phyloP scores from a whole-genome alignment of 2,329 filamentous ascomycete species.

The Ophiostoma tasmaniense region DNA sequence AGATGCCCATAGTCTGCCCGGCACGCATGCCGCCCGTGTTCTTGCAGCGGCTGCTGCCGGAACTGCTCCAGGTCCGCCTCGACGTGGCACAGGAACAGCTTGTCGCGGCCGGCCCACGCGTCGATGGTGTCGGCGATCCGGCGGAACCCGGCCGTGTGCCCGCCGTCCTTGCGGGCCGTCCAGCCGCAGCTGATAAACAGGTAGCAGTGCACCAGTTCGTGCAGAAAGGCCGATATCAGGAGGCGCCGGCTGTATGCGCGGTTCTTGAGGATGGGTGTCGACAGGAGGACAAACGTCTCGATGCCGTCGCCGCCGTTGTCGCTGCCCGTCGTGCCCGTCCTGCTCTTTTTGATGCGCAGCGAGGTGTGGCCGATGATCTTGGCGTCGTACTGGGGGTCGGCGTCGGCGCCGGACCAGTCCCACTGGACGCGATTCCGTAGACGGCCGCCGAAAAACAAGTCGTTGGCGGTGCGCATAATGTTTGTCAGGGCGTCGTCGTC shows the following conservation, averaged over 20 bases:
- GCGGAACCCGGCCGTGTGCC: constrained; percentile 53
- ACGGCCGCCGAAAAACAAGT: constrained; percentile 52
- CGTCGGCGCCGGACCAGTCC: constrained; percentile 49
- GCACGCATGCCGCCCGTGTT: not conserved
- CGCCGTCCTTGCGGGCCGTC: constrained; percentile 45
- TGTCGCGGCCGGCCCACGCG: constrained; percentile 48
- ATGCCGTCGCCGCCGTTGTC: constrained; percentile 35
- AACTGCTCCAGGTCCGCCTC: constrained; percentile 46
- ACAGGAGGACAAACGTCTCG: constrained; percentile 56
- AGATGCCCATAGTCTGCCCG: not conserved
- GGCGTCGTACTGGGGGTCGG: constrained; percentile 41
- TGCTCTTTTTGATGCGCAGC: constrained; percentile 39
- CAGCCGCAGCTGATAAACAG: constrained; percentile 55
- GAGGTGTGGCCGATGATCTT: constrained; percentile 57
- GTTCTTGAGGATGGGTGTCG: constrained; percentile 48
- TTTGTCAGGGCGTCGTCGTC: constrained; percentile 49
- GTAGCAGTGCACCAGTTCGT: constrained; percentile 60
- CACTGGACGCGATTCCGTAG: constrained; percentile 51
- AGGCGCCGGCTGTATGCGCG: constrained; percentile 50
- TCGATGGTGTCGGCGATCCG: constrained; percentile 53
- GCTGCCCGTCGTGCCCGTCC: too few species aligned
- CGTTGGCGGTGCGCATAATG: constrained; percentile 53
- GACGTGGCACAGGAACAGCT: constrained; percentile 49
- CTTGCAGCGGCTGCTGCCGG: constrained; percentile 10
- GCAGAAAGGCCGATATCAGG: constrained; percentile 56